Evolutionary conservation across 495 filamentous ascomycete species (phyloP), one percentile per base, ranked within the genome.

Genomic region (Eremomyces bilateralis): DNA sequence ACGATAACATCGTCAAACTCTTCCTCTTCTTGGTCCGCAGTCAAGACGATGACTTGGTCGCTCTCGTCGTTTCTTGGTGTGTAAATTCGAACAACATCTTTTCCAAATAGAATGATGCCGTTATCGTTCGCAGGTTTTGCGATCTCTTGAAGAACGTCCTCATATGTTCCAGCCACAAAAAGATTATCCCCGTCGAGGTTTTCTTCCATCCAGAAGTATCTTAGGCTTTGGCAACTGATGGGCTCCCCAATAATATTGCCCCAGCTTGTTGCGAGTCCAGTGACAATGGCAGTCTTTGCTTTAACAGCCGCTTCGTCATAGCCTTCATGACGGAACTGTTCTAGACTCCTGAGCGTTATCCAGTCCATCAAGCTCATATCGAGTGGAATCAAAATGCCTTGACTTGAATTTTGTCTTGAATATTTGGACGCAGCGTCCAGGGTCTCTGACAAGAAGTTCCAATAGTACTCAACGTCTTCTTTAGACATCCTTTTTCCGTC

Each of bases 131-230:
- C 78, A 2, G 70, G 59, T 30, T 62, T 64, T 1, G 81, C 67
- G 17, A 92, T 65, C 25, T 60, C 57, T 4, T 69, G 53, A 2
- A 94, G 58, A 29, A 94, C 78, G 30, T 68, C 67, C 35, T 70
- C 60, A 49, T 94, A 93, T 3, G 85, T 93, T 15, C 73, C 80
- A 2, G 81, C 75, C 34, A 84, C 75, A 46, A 94, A 90, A 20
- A 78, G 63, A 49, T 93, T 94, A 43, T 80, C 85, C 31, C 83
- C 84, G 46, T 90, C 84, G 45, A 93, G 73, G 39, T 76, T 83
- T 55, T 94, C 82, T 53, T 97, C 88, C n/a, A 97, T 49, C 64
- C 75, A 85, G 45, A 94, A 90, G 55, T 81, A 92, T 49, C 76
- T 88, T 36, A 97, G 48, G 52, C 82, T 91, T 46, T 97, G 88